Base-by-base conservation (phyloP, 2,329 filamentous ascomycete genomes). In the Alternaria solani region DNA sequence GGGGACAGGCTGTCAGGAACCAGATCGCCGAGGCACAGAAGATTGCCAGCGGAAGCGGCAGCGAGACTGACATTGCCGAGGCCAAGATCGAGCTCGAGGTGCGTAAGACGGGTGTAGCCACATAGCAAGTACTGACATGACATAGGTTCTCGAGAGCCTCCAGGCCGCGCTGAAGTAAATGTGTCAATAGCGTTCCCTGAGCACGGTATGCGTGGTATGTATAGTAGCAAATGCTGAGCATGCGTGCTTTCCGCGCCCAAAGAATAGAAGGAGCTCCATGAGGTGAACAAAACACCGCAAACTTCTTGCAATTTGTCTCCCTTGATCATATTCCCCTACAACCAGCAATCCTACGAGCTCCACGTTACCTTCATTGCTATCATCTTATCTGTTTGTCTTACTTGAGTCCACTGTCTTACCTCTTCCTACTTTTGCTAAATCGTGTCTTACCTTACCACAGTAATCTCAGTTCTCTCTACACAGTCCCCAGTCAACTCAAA, bases 81-180 rank as follows among this genome's bases (percentile, higher is more conserved):
- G 95, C 95, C 71, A 98, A 97, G 89, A 94, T 99, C 80, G 94
- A 98, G 87, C 84, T 99, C 73, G 95, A 99, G 93, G 94, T 97
- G 83, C 79, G 85, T 73, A 34, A 8, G 6, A 16, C 20, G 7
- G 4, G 20, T 12, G 4, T 55, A 79, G 7, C 32, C 9, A 47
- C 43, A 34, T 55, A 56, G 41, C 47, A 44, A 20, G 34, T 46
- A 51, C 71, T 87, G 74, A 86, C 75, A 66, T 25, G 23, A 26
- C 9, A 44, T 67, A 94, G 91, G 90, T 94, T 76, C 86, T 95
- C 73, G 92, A 95, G 87, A 91, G 88, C 80, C 86, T 95, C 75
- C 89, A 93, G 83, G 88, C 89, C 74, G 88, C 86, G 74, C 85
- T 94, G 79, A 94, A 94, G 87, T 94, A 93, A 84, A 85, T 76